These are phyloP conservation scores for Rhodamnia rubescens DNA, from an alignment of 345 rosid genomes.

Conservation along the genomic window DNA sequence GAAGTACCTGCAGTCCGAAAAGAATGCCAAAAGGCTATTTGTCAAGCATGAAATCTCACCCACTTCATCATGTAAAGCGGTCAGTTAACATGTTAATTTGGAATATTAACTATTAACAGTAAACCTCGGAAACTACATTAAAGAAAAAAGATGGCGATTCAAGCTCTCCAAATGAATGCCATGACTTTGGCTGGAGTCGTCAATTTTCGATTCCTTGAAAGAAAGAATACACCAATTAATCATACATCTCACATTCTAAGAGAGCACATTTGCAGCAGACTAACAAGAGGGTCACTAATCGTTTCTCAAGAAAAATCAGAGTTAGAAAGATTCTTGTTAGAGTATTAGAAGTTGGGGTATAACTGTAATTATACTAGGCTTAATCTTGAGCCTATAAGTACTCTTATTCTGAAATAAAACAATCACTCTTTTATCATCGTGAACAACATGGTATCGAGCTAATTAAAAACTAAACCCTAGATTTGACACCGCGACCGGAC, in stretches of 20 bases:
- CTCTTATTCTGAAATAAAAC: no score
- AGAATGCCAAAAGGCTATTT: background rate
- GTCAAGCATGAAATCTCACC: background rate
- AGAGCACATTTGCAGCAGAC: background rate
- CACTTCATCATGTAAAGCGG: background rate
- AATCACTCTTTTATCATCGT: no score
- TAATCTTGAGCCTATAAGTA: no score
- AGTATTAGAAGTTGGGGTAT: no score
- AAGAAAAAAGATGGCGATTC: background rate
- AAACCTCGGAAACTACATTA: background rate
- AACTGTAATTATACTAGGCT: no score
- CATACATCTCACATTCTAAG: background rate
- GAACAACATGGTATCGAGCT: no score
- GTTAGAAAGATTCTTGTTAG: background rate
- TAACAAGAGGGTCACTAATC: background rate
- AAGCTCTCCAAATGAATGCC: background rate
- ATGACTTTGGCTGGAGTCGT: background rate
- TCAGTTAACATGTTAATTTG: background rate
- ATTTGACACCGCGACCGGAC: no score
- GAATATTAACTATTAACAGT: background rate
- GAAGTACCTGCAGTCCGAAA: slow-evolving; percentile 56
- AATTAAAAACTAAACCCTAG: no score
- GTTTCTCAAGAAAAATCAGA: background rate
- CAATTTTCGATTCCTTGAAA: background rate
- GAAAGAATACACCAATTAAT: background rate